Evolutionary conservation across 352 stramenopile species (phyloP).

Genomic region (Albugo candida): DNA sequence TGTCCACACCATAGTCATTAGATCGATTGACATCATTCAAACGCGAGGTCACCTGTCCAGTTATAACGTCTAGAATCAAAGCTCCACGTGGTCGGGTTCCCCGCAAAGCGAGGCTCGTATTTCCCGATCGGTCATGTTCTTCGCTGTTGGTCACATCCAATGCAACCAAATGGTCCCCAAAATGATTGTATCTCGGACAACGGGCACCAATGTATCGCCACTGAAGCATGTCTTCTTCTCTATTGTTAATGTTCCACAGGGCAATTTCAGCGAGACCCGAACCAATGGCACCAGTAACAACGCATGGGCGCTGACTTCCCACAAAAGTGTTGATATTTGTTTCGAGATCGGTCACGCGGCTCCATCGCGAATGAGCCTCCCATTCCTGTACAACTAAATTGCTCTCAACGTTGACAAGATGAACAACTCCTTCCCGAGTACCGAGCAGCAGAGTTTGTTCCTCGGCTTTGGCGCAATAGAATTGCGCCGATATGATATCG

Average conservation of each 20-base stretch:
- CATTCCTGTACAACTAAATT: slow-evolving; percentile 55
- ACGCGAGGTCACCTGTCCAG: slow-evolving; percentile 31
- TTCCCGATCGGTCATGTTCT: slow-evolving; percentile 10
- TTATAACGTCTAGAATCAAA: slow-evolving; percentile 49
- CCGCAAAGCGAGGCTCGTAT: no score
- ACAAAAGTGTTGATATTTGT: slow-evolving; percentile 46
- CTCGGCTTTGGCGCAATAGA: background rate
- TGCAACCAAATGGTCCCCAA: slow-evolving; percentile 47
- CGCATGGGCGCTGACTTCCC: slow-evolving; percentile 21
- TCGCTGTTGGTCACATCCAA: slow-evolving; percentile 27
- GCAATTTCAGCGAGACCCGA: slow-evolving; percentile 40
- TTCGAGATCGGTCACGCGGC: slow-evolving; percentile 40
- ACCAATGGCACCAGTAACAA: slow-evolving; percentile 31
- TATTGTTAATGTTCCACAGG: slow-evolving; percentile 50
- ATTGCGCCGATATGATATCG: no score
- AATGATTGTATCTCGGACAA: slow-evolving; percentile 56
- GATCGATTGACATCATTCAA: slow-evolving; percentile 39
- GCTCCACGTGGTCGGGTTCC: slow-evolving; percentile 13
- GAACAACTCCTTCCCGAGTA: slow-evolving; percentile 49
- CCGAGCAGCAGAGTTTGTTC: slow-evolving; percentile 39
- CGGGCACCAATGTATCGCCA: slow-evolving; percentile 44
- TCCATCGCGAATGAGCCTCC: slow-evolving; percentile 49
- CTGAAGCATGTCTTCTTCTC: slow-evolving; percentile 18
- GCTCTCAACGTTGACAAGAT: slow-evolving; percentile 31
- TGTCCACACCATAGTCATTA: slow-evolving; percentile 56